Conservation (phyloP, 306 rosid species). For the Mucuna pruriens region DNA sequence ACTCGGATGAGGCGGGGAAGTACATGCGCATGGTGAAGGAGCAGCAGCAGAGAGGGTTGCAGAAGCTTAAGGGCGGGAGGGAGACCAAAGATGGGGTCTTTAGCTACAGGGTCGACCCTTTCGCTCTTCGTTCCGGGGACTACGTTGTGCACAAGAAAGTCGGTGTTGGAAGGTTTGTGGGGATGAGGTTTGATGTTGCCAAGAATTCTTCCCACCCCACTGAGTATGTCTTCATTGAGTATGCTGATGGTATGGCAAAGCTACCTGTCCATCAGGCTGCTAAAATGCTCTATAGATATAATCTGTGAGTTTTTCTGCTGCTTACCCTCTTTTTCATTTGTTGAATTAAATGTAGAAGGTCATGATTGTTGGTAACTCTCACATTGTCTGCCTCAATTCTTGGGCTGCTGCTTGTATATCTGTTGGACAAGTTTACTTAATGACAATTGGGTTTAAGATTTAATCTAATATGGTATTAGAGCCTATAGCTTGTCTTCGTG, state of each 20-base stretch:
- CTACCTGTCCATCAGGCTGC: slow-evolving; percentile 89
- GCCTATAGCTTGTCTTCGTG: no score
- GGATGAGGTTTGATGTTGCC: slow-evolving; percentile 71
- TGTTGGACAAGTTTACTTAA: no score
- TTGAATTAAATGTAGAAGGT: no score
- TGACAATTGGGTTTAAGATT: no score
- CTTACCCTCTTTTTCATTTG: not conserved
- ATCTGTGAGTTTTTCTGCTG: slow-evolving; percentile 63
- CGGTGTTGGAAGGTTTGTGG: slow-evolving; percentile 89
- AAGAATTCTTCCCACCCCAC: slow-evolving; percentile 53
- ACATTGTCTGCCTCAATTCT: no score
- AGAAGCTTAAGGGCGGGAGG: slow-evolving; percentile 75
- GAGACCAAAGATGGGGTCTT: slow-evolving; percentile 49
- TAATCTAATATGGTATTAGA: no score
- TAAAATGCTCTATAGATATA: slow-evolving; percentile 88
- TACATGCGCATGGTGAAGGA: slow-evolving; percentile 77
- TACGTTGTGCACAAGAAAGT: slow-evolving; percentile 95
- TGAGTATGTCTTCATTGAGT: slow-evolving; percentile 92
- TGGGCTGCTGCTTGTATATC: no score
- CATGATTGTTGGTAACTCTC: no score
- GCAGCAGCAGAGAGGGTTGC: slow-evolving; percentile 91
- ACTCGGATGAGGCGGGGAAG: slow-evolving; percentile 76
- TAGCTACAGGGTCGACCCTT: slow-evolving; percentile 83
- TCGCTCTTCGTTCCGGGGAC: slow-evolving; percentile 85
- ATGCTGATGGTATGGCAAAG: slow-evolving; percentile 96